Evolutionary conservation across 2,329 filamentous ascomycete genomes (phyloP).

Genomic region (Furcasterigmium sp.): DNA sequence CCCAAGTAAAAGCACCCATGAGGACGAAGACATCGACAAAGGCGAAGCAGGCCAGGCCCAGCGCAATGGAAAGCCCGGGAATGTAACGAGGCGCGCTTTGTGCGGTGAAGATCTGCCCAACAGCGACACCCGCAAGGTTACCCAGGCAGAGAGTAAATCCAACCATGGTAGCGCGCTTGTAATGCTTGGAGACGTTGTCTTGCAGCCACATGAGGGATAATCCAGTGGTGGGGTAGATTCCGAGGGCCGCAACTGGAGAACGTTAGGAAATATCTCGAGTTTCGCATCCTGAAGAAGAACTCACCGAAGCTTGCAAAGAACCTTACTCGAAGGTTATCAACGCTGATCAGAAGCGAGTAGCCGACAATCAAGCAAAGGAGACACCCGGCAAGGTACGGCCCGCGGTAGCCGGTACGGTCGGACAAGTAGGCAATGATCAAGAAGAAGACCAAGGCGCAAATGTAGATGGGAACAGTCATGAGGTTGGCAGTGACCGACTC

Average conservation of each 20-base stretch:
- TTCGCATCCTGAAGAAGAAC: too few species aligned
- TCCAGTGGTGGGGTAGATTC: too few species aligned
- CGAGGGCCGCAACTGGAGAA: too few species aligned
- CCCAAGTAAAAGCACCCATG: constrained; percentile 18
- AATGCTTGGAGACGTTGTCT: constrained; percentile 41
- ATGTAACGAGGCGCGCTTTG: constrained; percentile 21
- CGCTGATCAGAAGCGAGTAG: constrained; percentile 20
- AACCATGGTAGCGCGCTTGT: constrained; percentile 39
- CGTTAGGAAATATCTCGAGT: too few species aligned
- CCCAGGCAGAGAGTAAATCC: constrained; percentile 40
- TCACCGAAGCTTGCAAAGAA: too few species aligned
- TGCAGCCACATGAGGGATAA: constrained; percentile 40
- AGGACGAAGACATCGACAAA: constrained; percentile 17
- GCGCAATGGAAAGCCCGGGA: constrained; percentile 20
- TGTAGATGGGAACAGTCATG: constrained; percentile 27
- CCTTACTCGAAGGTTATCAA: constrained; percentile 20
- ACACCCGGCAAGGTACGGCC: constrained; percentile 16
- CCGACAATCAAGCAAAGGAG: constrained; percentile 20
- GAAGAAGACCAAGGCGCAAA: constrained; percentile 17
- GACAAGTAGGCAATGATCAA: constrained; percentile 18
- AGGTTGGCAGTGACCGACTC: constrained; percentile 25
- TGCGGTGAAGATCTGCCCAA: constrained; percentile 36
- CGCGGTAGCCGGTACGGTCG: constrained; percentile 16
- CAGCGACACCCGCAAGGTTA: constrained; percentile 41
- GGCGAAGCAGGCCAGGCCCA: constrained; percentile 20